Evolutionary conservation across 2,329 filamentous ascomycete species (phyloP), one percentile per base, ranked within the genome.

Genomic region (Botryosphaeria agaves): DNA sequence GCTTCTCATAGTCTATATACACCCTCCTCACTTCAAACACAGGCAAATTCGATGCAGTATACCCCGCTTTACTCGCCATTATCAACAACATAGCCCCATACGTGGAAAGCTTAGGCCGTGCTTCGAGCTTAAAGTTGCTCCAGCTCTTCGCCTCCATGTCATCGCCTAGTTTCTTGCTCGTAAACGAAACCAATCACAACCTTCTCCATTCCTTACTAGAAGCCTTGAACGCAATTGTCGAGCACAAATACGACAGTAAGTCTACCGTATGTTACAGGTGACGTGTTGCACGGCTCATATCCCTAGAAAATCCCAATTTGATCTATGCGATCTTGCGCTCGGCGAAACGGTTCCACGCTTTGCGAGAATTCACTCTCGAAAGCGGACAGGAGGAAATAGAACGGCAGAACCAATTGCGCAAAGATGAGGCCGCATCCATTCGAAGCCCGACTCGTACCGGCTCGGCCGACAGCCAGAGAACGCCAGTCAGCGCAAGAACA

Each of bases 111-210:
- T 59, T 95, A 7, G 82, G 78, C 30, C 62, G 72, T 3, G 67
- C 74, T 3, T 75, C 83, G 11, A 80, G 81, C 47, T 73, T 76
- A 2, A 92, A 84, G 49, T 59, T 95, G 18, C 63, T 95, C 41
- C 84, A 94, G 43, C 62, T 95, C 1, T 92, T 91, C 49, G 72
- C 74, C 4, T 89, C 81, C 19, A 92, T 95, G 80, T 91, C 87
- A 6, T 81, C 84, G 0, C 87, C 89, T 0, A 83, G 80, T 18
- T 98, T 95, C 49, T 59, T 98, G 7, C 62, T 95, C 12, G 83
- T 82, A 5, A 95, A 93, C 43, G 89, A 98, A 34, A 79, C 71
- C 21, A 98, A 98, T 40, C 81, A 95, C 47, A 60, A 63, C 18
- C 67, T 95, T 4, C 62, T 98, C 5, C 69, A 73, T 29, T 85